Base-by-base conservation (phyloP, 2,329 filamentous ascomycete species). In the Aspergillus brasiliensis region DNA sequence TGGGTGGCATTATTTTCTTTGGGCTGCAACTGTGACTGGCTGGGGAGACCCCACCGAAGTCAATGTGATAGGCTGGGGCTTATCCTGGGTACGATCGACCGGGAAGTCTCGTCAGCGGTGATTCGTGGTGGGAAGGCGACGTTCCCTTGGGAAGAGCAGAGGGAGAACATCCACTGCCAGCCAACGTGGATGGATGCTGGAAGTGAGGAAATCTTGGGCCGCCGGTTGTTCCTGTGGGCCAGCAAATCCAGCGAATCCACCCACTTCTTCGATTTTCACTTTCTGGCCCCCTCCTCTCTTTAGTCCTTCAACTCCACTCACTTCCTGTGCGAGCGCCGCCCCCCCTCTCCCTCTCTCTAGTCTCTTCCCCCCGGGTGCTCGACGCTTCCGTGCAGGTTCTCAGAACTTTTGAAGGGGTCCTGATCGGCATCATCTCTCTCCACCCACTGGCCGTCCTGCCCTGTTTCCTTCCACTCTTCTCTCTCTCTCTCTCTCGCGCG, bases 371-470 rank as follows among this genome's bases (percentile, higher is more conserved):
- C 49, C 57, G 48, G 40, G 31, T 49, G 52, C 60, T 60, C 49
- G 61, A 62, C 61, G 61, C 58, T 62, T 62, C 61, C 61, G 61
- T 62, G 58, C 61, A 62, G 60, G 57, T 56, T 60, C 56, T 51
- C 15, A 51, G 52, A 58, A 58, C 31, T 57, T 37, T 49, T 55
- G 34, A 38, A 58, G 56, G 59, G 56, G 56, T 28, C 57, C 59
- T 60, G 60, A 60, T 62, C 57, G 59, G 46, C 60, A 59, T 52
- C 47, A 40, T 42, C 47, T 58, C 31, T 13, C 55, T 42, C 51
- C 58, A 52, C 56, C 40, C 49, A 38, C 56, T 34, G 23, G 42
- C 23, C 37, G 27, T 28, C 34, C 31, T 59, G 49, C 49, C 51
- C 23, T 48, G 10, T 42, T 49, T 53, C 40, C 27, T 48, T 27